Evolutionary conservation across 306 rosid species (phyloP), one percentile per base, ranked within the genome.

Genomic region (Corylus americana): DNA sequence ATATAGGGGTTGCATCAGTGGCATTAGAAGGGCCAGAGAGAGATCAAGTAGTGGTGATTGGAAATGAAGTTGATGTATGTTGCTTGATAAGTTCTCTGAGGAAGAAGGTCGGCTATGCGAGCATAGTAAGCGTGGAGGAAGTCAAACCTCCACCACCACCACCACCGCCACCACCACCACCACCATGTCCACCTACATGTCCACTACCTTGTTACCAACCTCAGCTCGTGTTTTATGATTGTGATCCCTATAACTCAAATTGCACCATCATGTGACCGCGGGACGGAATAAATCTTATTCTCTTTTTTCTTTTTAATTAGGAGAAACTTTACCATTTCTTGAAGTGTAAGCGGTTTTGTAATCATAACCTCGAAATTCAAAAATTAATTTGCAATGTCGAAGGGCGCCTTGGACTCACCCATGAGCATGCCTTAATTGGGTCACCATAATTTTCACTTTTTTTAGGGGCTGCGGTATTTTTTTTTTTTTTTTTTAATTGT

Each of bases 51-150:
- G 81, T 82, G 76, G 82, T 90, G 18, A 50, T 61, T 31, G 92
- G 90, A 80, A 84, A 92, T 7, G 82, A 83, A 76, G 78, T 88
- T 50, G 97, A 88, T 80, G 84, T 91, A 71, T 85, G 80, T 0
- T 10, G 71, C 47, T 25, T 92, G 35, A 82, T 89, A 6, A 39
- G 67, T 59, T 4, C 82, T 50, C 83, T 88, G 82, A 84, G 91
- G 86, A 73, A 82, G 74, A 90, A 84, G 74, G 78, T 88, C 62
- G 73, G 77, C 69, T 29, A 70, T 71, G 91, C 94, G 0, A 73
- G 61, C 57, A 83, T 92, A 9, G 75, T 83, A 37, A 79, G 79
- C 62, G 85, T 92, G 25, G 81, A 73, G 81, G 70, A 77, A 62
- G 78, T 87, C 27, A 69, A 83, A 44, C 17, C 53, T 14, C 71